Percentiles rank a stretch among this genome's conserved stretches.
Evolutionary conservation across 805 yeast genomes (phyloP).

Genomic region (Wickerhamomyces canadensis): DNA sequence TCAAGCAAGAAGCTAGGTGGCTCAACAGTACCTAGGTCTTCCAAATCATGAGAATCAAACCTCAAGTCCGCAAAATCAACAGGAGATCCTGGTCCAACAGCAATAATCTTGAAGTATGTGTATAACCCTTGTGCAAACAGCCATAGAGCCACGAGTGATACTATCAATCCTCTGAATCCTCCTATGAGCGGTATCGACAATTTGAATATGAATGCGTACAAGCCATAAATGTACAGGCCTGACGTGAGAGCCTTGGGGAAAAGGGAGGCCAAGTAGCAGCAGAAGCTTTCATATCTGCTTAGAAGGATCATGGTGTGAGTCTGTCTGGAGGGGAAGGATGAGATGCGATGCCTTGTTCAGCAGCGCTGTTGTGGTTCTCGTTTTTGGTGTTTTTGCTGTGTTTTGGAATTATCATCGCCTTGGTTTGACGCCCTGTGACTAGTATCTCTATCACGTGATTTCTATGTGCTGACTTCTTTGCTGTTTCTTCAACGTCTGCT

Average conservation of each 20-base stretch:
- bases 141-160: conserved; percentile 23
- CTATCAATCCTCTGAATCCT: conserved; percentile 9
- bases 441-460: too few relatives aligned
- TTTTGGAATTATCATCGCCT: too few relatives aligned
- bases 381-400: too few relatives aligned
- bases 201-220: conserved; percentile 32
- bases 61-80: conserved; percentile 44
- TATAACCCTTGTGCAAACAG: conserved; percentile 36
- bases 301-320: background rate
- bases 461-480: too few relatives aligned
- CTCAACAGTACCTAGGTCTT: conserved; percentile 23
- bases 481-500: too few relatives aligned
- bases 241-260: conserved; percentile 48
- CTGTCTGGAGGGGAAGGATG: too few relatives aligned
- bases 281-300: conserved; percentile 19
- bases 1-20: conserved; percentile 39
- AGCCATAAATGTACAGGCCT: conserved; percentile 41
- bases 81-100: conserved; percentile 62
- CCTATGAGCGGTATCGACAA: conserved; percentile 19
- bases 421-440: too few relatives aligned
- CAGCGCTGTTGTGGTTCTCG: too few relatives aligned
- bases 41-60: conserved; percentile 22
- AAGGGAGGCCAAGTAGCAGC: conserved; percentile 32
- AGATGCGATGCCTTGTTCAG: too few relatives aligned
- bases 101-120: conserved; percentile 49